Base-by-base conservation (phyloP, 345 rosid genomes). In the Citrus cavaleriei region DNA sequence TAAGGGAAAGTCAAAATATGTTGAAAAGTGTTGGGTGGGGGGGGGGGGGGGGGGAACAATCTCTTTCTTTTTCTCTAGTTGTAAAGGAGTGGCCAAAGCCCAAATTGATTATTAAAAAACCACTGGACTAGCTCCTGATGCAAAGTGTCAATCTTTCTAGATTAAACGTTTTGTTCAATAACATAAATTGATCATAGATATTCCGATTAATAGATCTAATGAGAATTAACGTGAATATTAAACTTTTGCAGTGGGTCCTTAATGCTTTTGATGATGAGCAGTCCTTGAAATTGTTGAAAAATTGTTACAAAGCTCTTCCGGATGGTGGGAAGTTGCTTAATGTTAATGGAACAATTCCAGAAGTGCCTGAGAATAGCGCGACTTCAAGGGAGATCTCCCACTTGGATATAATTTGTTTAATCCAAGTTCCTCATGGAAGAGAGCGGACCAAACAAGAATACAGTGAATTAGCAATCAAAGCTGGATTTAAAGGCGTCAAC, bases 1-100 rank as follows among this genome's bases (percentile, higher is more conserved):
- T 13, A 42, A 2, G 2, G 0, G 0, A 6, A 2, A 10, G 12
- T 2, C 2, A 10, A 42, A 3, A 3, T 10, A 10, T 42, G 12
- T 3, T 42, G 1, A 42, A 42, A 3, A 32, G 34, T 32, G 34
- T 32, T 32, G 35, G 5, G 35, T 5, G 1, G 35, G 35, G 4
- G 34, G 34, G 34, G 5, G 35, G 35, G 35, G 6, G 37, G 6
- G 7, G n/a, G n/a, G n/a, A n/a, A n/a, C n/a, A n/a, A n/a, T 34
- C 37, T 34, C 37, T 34, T 34, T 34, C 40, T 37, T 37, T 37
- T 6, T 40, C 46, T 40, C 13, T 40, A 2, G 7, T 34, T 5
- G 1, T 34, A 34, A 5, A 34, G 7, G 37, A 0, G 37, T 34
- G 37, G 37, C 7, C 37, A 34, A 34, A 34, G 37, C 6, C 7